These are phyloP conservation scores for Penicillium carneum DNA, from an alignment of 2,329 filamentous ascomycete genomes.

Conservation along the genomic window DNA sequence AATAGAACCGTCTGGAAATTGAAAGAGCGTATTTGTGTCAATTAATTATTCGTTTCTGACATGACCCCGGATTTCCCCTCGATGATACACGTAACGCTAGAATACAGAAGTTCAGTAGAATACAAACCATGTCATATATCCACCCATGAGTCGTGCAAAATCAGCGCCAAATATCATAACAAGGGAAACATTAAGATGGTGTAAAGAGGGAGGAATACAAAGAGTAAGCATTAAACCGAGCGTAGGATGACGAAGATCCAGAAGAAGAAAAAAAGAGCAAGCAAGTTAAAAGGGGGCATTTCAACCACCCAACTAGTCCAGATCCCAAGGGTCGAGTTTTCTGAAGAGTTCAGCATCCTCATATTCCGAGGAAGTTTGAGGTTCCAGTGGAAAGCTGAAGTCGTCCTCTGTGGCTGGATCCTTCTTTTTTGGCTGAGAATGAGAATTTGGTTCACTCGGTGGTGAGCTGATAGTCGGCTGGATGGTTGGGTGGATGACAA, in stretches of 20 bases:
- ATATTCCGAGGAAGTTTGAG: conserved; percentile 38
- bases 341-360: conserved; percentile 29
- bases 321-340: conserved; percentile 40
- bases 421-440: conserved; percentile 28
- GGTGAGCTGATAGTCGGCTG: conserved; percentile 36
- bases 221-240: conserved; percentile 28
- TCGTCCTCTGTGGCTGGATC: conserved; percentile 46
- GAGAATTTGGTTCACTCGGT: conserved; percentile 25
- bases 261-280: conserved; percentile 12
- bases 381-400: conserved; percentile 49
- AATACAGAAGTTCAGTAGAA: conserved; percentile 25
- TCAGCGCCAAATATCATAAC: conserved; percentile 16
- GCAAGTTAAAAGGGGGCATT: neutral
- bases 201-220: conserved; percentile 19
- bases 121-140: conserved; percentile 20
- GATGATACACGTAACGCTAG: conserved; percentile 32
- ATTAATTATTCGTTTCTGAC: conserved; percentile 14
- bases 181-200: conserved; percentile 18
- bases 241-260: conserved; percentile 6
- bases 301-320: conserved; percentile 32
- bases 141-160: conserved; percentile 24
- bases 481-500: conserved; percentile 58
- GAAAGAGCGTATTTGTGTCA: conserved; percentile 8
- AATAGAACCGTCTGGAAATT: neutral
- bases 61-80: neutral